phyloP scores from a whole-genome alignment of 148 eudicot genomes.

The Persicaria maculosa region DNA sequence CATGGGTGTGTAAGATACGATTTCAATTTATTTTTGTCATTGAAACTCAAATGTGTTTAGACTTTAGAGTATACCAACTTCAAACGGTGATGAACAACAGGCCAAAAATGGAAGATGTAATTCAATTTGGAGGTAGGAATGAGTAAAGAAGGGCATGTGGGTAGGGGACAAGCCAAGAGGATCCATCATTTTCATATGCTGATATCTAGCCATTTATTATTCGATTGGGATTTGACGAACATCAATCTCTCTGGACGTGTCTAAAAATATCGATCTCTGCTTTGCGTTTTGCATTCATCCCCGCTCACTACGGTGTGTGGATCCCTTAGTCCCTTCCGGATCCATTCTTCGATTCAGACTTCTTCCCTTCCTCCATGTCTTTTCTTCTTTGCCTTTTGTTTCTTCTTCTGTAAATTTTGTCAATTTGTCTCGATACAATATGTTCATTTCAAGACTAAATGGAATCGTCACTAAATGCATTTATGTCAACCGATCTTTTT shows the following conservation, averaged over 20 bases:
- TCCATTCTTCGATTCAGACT: neutral
- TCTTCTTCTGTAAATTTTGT: neutral
- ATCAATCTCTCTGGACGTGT: neutral
- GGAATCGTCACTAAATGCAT: no score
- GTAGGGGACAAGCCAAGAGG: constrained; percentile 21
- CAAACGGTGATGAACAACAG: neutral
- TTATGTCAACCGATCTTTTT: no score
- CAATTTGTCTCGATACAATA: no score
- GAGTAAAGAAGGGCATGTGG: neutral
- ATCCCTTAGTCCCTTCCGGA: neutral
- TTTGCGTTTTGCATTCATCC: neutral
- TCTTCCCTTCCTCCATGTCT: no score
- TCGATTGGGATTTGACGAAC: neutral
- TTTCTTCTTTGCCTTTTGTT: neutral
- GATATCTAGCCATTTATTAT: constrained; percentile 19
- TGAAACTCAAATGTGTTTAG: no score
- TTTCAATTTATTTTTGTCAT: no score
- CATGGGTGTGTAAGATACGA: no score
- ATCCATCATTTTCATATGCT: constrained; percentile 27
- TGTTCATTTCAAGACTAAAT: no score
- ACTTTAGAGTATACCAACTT: no score
- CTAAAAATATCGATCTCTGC: neutral
- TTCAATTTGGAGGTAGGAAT: neutral
- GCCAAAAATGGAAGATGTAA: neutral
- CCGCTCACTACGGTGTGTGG: neutral